Evolutionary conservation across 1,284 basidiomycete species (phyloP), one percentile per base, ranked within the genome.

Genomic region (Ganoderma lucidum): DNA sequence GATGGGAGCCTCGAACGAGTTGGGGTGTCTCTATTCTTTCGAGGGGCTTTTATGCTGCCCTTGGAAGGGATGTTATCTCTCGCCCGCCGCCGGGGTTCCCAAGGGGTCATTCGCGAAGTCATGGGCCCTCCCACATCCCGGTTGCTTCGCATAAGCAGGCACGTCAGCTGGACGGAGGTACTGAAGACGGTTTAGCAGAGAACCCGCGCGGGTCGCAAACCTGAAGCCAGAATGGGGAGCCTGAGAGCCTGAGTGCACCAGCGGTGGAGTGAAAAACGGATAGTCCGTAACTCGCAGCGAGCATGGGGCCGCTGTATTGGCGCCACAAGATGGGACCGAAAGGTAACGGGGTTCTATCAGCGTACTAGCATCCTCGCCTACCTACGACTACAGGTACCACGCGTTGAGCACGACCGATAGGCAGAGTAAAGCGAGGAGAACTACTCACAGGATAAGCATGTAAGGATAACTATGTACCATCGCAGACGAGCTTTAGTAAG

Each of bases 1-100:
- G 69, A 65, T 71, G 68, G 67, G 70, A 76, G 74, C 74, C 71
- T 70, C 71, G 72, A 69, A 63, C 64, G 73, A 72, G 70, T 69
- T 67, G 71, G 71, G 72, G 71, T 58, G 51, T 60, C 61, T 32
- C 61, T 23, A 71, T 68, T 67, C 65, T 68, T 64, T 71, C 65
- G 58, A 63, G 65, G 66, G 69, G 69, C 70, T 71, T 76, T 74
- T 76, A 75, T 72, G 65, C 64, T 62, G 63, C 63, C 53, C 67
- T 63, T 41, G 60, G 51, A 39, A 48, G 45, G 51, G n/a, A 44
- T 61, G 70, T 70, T 73, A 73, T 73, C 72, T 48, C 63, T 69
- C 66, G 66, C 66, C 63, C 56, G 72, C 72, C 63, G 69, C n/a
- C 48, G 65, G 28, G 32, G 70, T 73, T 71, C 70, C 72, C 70